Evolutionary conservation across 2,329 filamentous ascomycete genomes (phyloP).

Genomic region (Apiospora kogelbergensis): DNA sequence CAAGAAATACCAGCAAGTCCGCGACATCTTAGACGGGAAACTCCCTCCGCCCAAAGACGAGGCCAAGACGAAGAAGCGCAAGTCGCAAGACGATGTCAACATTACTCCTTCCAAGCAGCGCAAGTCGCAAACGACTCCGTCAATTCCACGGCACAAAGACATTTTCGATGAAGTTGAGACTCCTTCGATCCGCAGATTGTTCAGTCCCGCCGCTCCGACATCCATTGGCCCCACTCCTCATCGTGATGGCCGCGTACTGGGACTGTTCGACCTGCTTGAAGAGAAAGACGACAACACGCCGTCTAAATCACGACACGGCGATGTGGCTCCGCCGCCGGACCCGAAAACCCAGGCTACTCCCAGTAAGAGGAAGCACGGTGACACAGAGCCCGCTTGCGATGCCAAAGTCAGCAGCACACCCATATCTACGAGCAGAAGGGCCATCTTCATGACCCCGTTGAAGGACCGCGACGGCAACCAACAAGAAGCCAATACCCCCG

Average conservation of each 20-base stretch:
- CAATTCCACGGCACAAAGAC: conserved; percentile 33
- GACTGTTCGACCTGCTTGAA: conserved; percentile 71
- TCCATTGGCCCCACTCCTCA: conserved; percentile 78
- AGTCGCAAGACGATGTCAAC: conserved; percentile 31
- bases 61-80: conserved; percentile 38
- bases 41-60: conserved; percentile 32
- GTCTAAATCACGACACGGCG: conserved; percentile 40
- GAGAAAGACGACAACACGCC: conserved; percentile 47
- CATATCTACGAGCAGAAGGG: conserved; percentile 58
- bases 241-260: conserved; percentile 73
- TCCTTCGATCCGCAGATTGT: conserved; percentile 58
- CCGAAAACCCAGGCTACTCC: conserved; percentile 42
- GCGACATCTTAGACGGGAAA: conserved; percentile 59
- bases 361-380: conserved; percentile 39
- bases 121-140: conserved; percentile 48
- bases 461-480: conserved; percentile 45
- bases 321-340: conserved; percentile 37
- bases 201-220: conserved; percentile 58
- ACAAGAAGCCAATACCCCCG: conserved; percentile 43
- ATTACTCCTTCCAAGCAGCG: conserved; percentile 53
- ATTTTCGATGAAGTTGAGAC: conserved; percentile 46
- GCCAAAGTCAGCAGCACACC: conserved; percentile 47
- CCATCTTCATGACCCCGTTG: conserved; percentile 60
- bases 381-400: conserved; percentile 28
- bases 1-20: conserved; percentile 70